Evolutionary conservation across 1,284 basidiomycete species (phyloP).

Genomic region (Wolfiporia cocos): DNA sequence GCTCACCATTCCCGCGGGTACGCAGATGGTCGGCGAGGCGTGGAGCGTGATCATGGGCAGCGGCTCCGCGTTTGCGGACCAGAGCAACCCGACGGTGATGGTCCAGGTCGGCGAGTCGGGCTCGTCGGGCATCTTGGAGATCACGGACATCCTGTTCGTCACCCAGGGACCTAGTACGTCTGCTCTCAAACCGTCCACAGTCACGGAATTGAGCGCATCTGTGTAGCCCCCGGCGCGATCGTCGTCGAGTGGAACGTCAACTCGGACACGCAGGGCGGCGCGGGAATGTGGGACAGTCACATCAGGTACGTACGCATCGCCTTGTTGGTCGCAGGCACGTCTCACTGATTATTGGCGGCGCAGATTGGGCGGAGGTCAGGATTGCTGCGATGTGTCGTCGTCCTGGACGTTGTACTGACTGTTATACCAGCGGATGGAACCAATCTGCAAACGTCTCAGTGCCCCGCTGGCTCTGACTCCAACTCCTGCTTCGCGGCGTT

Average conservation of each 20-base stretch:
- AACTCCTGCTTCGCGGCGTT: slow-evolving; percentile 52
- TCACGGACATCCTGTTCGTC: slow-evolving; percentile 54
- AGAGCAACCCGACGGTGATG: slow-evolving; percentile 46
- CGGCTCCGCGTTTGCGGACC: slow-evolving; percentile 52
- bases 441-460: slow-evolving; percentile 42
- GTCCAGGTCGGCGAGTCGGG: slow-evolving; percentile 49
- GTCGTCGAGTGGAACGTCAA: slow-evolving; percentile 71
- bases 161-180: slow-evolving; percentile 46
- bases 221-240: slow-evolving; percentile 58
- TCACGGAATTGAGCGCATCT: too few species aligned
- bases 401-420: neutral
- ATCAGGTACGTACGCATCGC: slow-evolving; percentile 34
- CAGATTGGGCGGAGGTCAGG: slow-evolving; percentile 15
- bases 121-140: slow-evolving; percentile 48
- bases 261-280: slow-evolving; percentile 48
- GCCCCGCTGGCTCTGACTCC: slow-evolving; percentile 34
- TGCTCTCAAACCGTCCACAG: too few species aligned
- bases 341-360: too few species aligned
- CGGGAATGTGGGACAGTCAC: slow-evolving; percentile 74
- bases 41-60: slow-evolving; percentile 71
- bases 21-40: slow-evolving; percentile 68
- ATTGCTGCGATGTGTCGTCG: too few species aligned
- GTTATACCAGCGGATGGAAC: slow-evolving; percentile 36
- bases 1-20: slow-evolving; percentile 64
- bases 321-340: too few species aligned